Evolutionary conservation across 805 yeast species (phyloP), one percentile per base, ranked within the genome.

Genomic region (Saturnispora dispora): DNA sequence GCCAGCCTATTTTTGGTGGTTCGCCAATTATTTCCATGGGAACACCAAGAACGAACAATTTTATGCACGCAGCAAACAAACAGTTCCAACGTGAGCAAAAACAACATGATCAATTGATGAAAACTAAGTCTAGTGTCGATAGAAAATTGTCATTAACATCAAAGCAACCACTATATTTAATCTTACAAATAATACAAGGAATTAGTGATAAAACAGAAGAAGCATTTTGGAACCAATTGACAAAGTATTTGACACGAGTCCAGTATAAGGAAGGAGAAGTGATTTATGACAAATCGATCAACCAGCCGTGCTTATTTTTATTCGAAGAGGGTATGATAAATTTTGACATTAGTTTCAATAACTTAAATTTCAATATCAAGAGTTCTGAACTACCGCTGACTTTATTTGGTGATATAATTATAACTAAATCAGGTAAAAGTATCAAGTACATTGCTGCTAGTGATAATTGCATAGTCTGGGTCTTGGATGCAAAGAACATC

Each of bases 151-250:
- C 54, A 2, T 47, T 58, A 5, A 35, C 35, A 9, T 18, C 54
- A 13, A 58, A 54, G 11, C 59, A 60, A 60, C 90, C 91, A 1
- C 63, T 84, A 39, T 81, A 86, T 3, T 69, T 86, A 33, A 62
- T 85, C 39, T 70, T 83, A 77, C 80, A 82, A 46, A 75, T 84
- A 0, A 78, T 83, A 63, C 80, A 77, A 51, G 85, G 84, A 1
- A 63, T 81, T 4, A 78, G 88, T 11, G 61, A 63, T 13, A 61
- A 65, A 18, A 72, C 56, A 40, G 72, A 67, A 39, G 77, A 73
- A 22, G 66, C 68, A 6, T 81, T 86, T 60, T 90, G 96, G 96
- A 60, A 71, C 7, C 68, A 70, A 32, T 59, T 88, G n/a, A 70
- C 79, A 1, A 78, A 79, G 4, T 83, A 70, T 57, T 79, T 89